Conservation (phyloP, 192 early-diverging fungal genomes). For the Funneliformis geosporum region DNA sequence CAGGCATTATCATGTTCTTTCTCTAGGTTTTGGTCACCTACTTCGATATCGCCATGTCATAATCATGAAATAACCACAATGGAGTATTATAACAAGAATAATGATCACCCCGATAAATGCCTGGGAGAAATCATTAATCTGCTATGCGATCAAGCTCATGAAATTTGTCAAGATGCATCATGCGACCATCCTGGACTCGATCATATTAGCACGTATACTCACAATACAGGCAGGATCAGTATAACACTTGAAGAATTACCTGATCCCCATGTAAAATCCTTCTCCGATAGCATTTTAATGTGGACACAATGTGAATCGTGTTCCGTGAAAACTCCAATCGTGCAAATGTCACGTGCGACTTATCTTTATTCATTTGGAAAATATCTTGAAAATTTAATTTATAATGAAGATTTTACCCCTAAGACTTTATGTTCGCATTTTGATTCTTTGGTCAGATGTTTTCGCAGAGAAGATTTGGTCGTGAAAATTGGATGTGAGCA, state of each 20-base stretch:
- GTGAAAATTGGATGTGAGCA: slow-evolving; percentile 71
- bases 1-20: slow-evolving; percentile 54
- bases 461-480: slow-evolving; percentile 67
- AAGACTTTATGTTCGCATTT: slow-evolving; percentile 57
- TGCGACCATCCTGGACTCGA: slow-evolving; percentile 52
- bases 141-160: slow-evolving; percentile 46
- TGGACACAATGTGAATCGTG: slow-evolving; percentile 85
- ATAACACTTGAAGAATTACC: slow-evolving; percentile 42
- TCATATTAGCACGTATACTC: slow-evolving; percentile 59
- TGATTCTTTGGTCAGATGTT: slow-evolving; percentile 70
- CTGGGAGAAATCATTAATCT: slow-evolving; percentile 53
- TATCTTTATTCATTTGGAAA: slow-evolving; percentile 92
- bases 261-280: slow-evolving; percentile 29
- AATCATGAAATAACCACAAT: slow-evolving; percentile 49
- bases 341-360: slow-evolving; percentile 70
- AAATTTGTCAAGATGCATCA: slow-evolving; percentile 42
- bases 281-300: slow-evolving; percentile 63
- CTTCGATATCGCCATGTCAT: slow-evolving; percentile 44
- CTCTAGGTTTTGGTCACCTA: slow-evolving; percentile 46
- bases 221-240: slow-evolving; percentile 52
- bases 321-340: slow-evolving; percentile 56
- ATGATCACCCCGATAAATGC: slow-evolving; percentile 43
- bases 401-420: slow-evolving; percentile 59
- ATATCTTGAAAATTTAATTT: slow-evolving; percentile 85
- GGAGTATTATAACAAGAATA: slow-evolving; percentile 54